Base-by-base conservation (phyloP, 1,139 yeast genomes). In the Blastobotrys ciferrii region DNA sequence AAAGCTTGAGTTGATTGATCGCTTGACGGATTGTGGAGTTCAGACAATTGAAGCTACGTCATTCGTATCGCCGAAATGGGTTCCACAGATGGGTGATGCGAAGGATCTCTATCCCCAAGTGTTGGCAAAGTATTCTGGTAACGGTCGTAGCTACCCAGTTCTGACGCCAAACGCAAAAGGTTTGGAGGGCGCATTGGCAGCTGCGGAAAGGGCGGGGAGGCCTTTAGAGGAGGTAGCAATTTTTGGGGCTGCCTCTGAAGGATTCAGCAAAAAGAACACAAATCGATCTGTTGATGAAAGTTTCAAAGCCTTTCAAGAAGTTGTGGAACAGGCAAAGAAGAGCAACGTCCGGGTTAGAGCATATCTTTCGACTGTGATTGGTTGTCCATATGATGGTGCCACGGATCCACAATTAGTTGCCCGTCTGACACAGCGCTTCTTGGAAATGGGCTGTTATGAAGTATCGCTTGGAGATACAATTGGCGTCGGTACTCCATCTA, bases 61-160 rank as follows among this genome's bases (percentile, higher is more conserved):
- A 3, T 67, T 67, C 53, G 71, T 67, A n/a, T 62, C 69, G 4
- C 70, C 69, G 4, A 67, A 66, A 47, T 67, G 70, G 69, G 68
- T 67, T 6, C 71, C 71, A 20, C 70, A 66, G 47, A 62, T 65
- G 65, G 62, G 60, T 9, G 68, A 65, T 44, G 55, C 62, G 14
- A 49, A 53, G 19, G 51, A 53, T 25, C 39, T 60, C 3, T 52
- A 50, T 43, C 54, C 55, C 19, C 37, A 47, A 13, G 60, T 64
- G 18, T 38, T 61, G 42, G 40, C 45, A 7, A 54, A 51, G 41
- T 52, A 54, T 30, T 25, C 40, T 9, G 56, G 55, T 31, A 59
- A 58, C 43, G 61, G 63, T 12, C 61, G 60, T 14, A 44, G 49
- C 28, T 67, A 61, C 48, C 66, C 70, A 0, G 68, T 64, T 19